A percentile compares a stretch with the other conserved stretches of the same genome.
phyloP scores from a whole-genome alignment of 2,329 filamentous ascomycete genomes.

The Aschersonia sp. region DNA sequence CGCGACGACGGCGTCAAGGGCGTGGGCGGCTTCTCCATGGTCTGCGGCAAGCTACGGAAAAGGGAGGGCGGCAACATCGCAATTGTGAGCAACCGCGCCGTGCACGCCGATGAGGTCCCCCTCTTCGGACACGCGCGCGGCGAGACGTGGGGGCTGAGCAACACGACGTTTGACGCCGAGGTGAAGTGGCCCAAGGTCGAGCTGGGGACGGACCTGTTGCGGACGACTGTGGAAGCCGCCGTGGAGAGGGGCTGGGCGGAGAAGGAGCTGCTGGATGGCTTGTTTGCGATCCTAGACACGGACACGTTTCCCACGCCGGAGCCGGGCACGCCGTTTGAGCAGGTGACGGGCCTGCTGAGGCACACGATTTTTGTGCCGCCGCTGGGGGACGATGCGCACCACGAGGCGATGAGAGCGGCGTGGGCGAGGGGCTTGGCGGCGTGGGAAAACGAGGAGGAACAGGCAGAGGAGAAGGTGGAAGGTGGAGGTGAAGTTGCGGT shows the following conservation, averaged over 20 bases:
- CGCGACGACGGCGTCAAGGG: slow-evolving; percentile 38
- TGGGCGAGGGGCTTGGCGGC: slow-evolving; percentile 16
- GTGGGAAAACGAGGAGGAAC: not conserved
- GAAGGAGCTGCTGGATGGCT: slow-evolving; percentile 30
- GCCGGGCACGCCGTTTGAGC: slow-evolving; percentile 29
- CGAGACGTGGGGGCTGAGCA: slow-evolving; percentile 45
- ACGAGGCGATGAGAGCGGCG: slow-evolving; percentile 27
- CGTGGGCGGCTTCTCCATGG: slow-evolving; percentile 51
- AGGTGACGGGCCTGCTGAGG: slow-evolving; percentile 37
- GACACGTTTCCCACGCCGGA: slow-evolving; percentile 35
- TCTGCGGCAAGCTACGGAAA: slow-evolving; percentile 44
- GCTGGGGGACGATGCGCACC: slow-evolving; percentile 34
- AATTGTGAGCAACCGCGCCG: slow-evolving; percentile 47
- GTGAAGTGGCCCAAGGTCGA: slow-evolving; percentile 47
- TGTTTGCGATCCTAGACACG: slow-evolving; percentile 41
- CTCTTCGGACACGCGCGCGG: slow-evolving; percentile 38
- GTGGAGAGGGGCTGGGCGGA: slow-evolving; percentile 22
- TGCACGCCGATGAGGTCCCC: slow-evolving; percentile 36
- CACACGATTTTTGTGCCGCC: slow-evolving; percentile 47
- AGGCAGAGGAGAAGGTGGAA: too few species aligned
- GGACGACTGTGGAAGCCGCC: slow-evolving; percentile 25
- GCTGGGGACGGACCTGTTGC: slow-evolving; percentile 32
- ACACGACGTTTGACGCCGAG: slow-evolving; percentile 39
- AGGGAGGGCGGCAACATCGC: slow-evolving; percentile 34
- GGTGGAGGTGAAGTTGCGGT: too few species aligned